These are phyloP conservation scores for Penicillium sp. DNA, from an alignment of 2,329 filamentous ascomycete species.

Conservation along the genomic window DNA sequence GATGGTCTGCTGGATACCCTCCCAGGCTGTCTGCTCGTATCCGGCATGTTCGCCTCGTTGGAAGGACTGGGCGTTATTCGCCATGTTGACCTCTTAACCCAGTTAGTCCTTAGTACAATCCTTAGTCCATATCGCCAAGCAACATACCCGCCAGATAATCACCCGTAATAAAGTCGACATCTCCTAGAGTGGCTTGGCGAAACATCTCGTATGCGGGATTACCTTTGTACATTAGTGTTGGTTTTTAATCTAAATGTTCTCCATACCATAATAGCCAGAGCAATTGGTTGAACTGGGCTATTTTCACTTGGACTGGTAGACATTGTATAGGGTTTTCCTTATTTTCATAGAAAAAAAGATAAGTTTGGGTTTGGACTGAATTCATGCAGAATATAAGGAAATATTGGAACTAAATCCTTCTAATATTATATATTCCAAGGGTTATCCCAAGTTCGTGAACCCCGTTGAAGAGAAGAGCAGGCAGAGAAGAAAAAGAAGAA, in stretches of 20 bases:
- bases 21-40: conserved; percentile 50
- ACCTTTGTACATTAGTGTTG: conserved; percentile 12
- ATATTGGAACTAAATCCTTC: background rate
- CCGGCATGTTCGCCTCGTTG: conserved; percentile 42
- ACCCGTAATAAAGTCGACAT: conserved; percentile 53
- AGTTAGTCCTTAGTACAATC: conserved; percentile 6
- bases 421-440: background rate
- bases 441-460: background rate
- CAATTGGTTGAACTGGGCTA: conserved; percentile 31
- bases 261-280: conserved; percentile 30
- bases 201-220: conserved; percentile 39
- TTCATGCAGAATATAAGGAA: background rate
- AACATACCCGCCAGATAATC: conserved; percentile 50
- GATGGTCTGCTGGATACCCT: conserved; percentile 48
- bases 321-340: background rate
- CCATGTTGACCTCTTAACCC: conserved; percentile 45
- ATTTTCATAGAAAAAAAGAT: no score
- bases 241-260: background rate
- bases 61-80: conserved; percentile 45
- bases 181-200: conserved; percentile 35
- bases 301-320: background rate
- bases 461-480: background rate
- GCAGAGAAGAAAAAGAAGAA: background rate
- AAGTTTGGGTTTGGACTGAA: no score
- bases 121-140: background rate